Base-by-base conservation (phyloP, 495 filamentous ascomycete genomes). In the Ascodesmis nigricans region DNA sequence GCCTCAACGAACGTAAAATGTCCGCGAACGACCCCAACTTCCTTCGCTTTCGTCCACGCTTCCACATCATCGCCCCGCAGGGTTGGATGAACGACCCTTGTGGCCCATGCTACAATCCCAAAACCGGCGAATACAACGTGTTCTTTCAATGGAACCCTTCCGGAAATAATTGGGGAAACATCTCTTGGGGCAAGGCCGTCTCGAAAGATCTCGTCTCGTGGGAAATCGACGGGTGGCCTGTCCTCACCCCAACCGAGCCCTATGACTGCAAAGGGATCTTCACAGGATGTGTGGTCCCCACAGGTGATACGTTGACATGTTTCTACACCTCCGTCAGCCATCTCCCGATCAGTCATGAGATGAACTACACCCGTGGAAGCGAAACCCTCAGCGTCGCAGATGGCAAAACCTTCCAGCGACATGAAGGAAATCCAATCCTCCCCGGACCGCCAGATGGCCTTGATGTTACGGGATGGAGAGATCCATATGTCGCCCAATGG, bases 21-120 rank as follows among this genome's bases (percentile, higher is more conserved):
- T n/a, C n/a, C n/a, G n/a, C 26, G 2, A 46, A 39, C 29, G 46
- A 48, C 21, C 45, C 44, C 13, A 26, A 47, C n/a, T 46, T 46
- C 17, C 47, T 36, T 4, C 33, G 54, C 44, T 64, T 60, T 58
- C 46, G 64, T 18, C 65, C 67, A 14, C 55, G 39, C 3, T 63
- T 53, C 29, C 66, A 69, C 40, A 53, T 71, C 24, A 52, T 53
- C 4, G 61, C 66, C 4, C 59, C 64, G 3, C 48, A 49, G 30
- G 62, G 62, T 17, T 70, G 65, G 64, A 52, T 66, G 53, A 68
- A 70, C 37, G 45, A 70, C 21, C 66, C 67, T 3, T 67, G 64
- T 35, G 65, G 60, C 5, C 47, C 62, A 13, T 59, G 63, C 34
- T 70, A 67, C 31, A 65, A 69, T 40, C 61, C 61, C 9, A 40